Conservation (phyloP, 768 basidiomycete species). For the Tylopilus cervinicoccineus region DNA sequence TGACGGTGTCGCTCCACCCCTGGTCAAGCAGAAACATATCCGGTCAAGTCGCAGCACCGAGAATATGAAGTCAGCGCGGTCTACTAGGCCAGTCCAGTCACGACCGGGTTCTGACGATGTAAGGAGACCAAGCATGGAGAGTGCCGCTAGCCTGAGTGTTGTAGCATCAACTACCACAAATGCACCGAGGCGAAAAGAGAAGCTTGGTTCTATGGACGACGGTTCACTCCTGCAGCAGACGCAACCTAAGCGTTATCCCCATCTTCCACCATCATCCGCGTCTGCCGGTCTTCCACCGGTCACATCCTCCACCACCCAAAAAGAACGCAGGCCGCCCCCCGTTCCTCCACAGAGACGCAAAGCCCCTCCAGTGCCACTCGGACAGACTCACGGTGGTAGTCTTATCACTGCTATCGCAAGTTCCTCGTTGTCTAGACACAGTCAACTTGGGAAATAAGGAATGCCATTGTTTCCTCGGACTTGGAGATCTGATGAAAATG, state of each 20-base stretch:
- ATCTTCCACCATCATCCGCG: constrained; percentile 15
- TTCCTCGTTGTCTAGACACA: constrained; percentile 28
- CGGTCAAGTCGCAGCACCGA: constrained; percentile 70
- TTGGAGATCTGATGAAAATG: constrained; percentile 3
- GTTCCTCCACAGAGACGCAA: constrained; percentile 65
- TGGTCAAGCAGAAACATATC: constrained; percentile 39
- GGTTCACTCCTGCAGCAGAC: constrained; percentile 16
- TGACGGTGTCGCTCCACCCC: constrained; percentile 16
- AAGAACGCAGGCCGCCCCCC: constrained; percentile 54
- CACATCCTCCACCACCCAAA: constrained; percentile 20
- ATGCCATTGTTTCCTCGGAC: constrained; percentile 1
- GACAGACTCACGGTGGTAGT: constrained; percentile 45
- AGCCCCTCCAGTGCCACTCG: constrained; percentile 64
- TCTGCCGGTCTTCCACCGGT: constrained; percentile 15
- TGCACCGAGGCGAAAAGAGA: constrained; percentile 23
- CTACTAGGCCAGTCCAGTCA: constrained; percentile 26
- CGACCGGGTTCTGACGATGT: constrained; percentile 34
- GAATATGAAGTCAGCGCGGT: constrained; percentile 37
- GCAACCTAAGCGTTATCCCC: constrained; percentile 16
- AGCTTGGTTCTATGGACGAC: constrained; percentile 26
- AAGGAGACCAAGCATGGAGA: constrained; percentile 40
- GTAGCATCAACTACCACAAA: constrained; percentile 25
- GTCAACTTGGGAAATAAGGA: constrained; percentile 18
- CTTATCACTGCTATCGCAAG: constrained; percentile 57
- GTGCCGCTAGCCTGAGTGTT: constrained; percentile 29